Evolutionary conservation across 495 filamentous ascomycete species (phyloP).

Genomic region (Diplogelasinospora grovesii): DNA sequence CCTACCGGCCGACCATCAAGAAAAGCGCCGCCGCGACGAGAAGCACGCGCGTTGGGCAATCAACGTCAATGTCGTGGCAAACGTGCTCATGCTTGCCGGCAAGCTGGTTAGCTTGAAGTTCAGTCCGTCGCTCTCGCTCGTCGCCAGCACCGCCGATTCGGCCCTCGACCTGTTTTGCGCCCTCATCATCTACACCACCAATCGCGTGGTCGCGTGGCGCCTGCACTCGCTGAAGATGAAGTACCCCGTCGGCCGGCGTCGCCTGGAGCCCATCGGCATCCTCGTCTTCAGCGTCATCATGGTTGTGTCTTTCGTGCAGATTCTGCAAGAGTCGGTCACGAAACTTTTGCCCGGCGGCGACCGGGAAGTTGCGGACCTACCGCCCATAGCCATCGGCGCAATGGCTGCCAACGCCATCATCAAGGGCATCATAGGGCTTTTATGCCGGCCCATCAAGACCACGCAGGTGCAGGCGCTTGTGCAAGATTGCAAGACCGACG

Average conservation of each 20-base stretch:
- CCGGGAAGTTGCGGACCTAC: constrained; percentile 19
- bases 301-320: constrained; percentile 44
- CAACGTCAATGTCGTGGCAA: constrained; percentile 45
- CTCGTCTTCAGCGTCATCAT: constrained; percentile 49
- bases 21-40: constrained; percentile 31
- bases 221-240: constrained; percentile 28
- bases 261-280: constrained; percentile 44
- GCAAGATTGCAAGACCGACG: constrained; percentile 45
- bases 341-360: constrained; percentile 34
- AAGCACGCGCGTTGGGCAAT: constrained; percentile 45
- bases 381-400: constrained; percentile 33
- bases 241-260: constrained; percentile 41
- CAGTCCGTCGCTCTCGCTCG: constrained; percentile 41
- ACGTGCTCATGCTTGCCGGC: constrained; percentile 36
- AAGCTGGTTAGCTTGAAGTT: constrained; percentile 33
- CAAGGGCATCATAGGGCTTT: constrained; percentile 42
- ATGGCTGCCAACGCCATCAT: constrained; percentile 37
- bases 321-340: constrained; percentile 40
- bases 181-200: constrained; percentile 42
- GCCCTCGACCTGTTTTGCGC: constrained; percentile 45
- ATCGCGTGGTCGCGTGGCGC: constrained; percentile 39
- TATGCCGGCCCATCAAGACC: constrained; percentile 39
- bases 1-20: constrained; percentile 42
- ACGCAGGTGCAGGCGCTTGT: constrained; percentile 46
- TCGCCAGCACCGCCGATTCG: constrained; percentile 41